A percentile compares a stretch with the other conserved stretches of the same genome.
phyloP scores from a whole-genome alignment of 371 early-diverging fungal species.

The Syncephalis plumigaleata region DNA sequence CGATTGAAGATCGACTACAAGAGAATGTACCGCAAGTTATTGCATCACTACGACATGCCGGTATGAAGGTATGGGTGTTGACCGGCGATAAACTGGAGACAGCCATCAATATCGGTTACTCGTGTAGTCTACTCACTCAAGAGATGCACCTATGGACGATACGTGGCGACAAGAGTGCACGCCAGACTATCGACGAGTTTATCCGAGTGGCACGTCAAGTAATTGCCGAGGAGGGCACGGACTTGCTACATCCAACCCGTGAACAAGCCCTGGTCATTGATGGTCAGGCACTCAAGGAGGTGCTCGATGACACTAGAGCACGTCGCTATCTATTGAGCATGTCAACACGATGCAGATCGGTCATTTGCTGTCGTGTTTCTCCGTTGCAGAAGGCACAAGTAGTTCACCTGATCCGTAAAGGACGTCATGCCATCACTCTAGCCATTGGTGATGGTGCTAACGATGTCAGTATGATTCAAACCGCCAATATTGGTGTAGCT shows the following conservation, averaged over 20 bases:
- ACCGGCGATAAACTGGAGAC: conserved; percentile 99
- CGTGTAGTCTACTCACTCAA: conserved; percentile 57
- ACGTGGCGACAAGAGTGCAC: conserved; percentile 21
- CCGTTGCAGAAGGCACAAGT: conserved; percentile 97
- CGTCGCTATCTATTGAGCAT: conserved; percentile 47
- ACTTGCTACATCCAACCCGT: neutral
- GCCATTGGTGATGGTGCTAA: conserved; percentile 98
- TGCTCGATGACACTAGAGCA: conserved; percentile 42
- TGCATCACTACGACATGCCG: conserved; percentile 63
- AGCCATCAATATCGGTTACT: conserved; percentile 95
- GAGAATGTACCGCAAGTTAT: conserved; percentile 91
- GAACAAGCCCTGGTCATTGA: conserved; percentile 72
- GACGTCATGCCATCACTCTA: conserved; percentile 50
- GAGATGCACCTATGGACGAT: conserved; percentile 57
- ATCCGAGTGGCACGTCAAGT: conserved; percentile 17
- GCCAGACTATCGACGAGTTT: conserved; percentile 23
- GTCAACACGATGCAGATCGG: conserved; percentile 67
- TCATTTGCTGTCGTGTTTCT: conserved; percentile 86
- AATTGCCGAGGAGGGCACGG: conserved; percentile 1
- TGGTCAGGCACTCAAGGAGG: conserved; percentile 65
- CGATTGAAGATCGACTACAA: conserved; percentile 97
- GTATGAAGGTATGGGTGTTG: conserved; percentile 97
- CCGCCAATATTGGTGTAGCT: conserved; percentile 90
- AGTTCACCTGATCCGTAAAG: conserved; percentile 74
- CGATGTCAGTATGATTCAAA: conserved; percentile 87